Base-by-base conservation (phyloP, 306 rosid genomes). In the Prunus armeniaca region DNA sequence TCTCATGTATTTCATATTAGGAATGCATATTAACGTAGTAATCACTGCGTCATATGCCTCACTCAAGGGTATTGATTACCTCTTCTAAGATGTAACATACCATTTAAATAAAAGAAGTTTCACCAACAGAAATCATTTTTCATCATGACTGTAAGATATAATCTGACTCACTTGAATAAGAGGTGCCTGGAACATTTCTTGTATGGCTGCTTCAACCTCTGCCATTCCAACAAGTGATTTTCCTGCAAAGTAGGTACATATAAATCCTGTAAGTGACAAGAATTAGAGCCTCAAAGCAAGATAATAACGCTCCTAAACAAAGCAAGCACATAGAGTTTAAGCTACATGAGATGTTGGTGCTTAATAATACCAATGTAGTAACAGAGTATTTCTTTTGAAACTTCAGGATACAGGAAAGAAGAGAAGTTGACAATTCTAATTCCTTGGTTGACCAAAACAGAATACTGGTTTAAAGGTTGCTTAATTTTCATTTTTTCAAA, bases 171-270 rank as follows among this genome's bases (percentile, higher is more conserved):
- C n/a, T n/a, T n/a, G n/a, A n/a, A n/a, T 90, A 90, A 92, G 98
- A 76, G 98, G 98, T 73, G 98, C 97, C 86, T 92, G 91, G 82
- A 92, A 92, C 98, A 92, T 94, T 82, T 94, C 97, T 79, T 90
- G 97, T 77, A 92, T 92, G 77, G 98, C 98, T 81, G 90, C 88
- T 80, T 92, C 96, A 54, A 94, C 89, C 49, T 94, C 96, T 51
- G 80, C 79, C 93, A 90, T 90, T 60, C 89, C 83, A 65, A 94
- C 93, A 80, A 82, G 92, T 50, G 79, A 76, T 82, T 86, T 88
- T 75, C 86, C 96, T 88, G 69, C 56, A 86, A 80, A 73, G 45
- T 60, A 71, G 38, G 74, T 18, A 67, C 66, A 79, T 73, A 55
- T 41, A 41, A 72, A 69, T 68, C 25, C 56, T 55, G 68, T 72